Evolutionary conservation across 305 asterid species (phyloP).

Genomic region (Fraxinus ornus): DNA sequence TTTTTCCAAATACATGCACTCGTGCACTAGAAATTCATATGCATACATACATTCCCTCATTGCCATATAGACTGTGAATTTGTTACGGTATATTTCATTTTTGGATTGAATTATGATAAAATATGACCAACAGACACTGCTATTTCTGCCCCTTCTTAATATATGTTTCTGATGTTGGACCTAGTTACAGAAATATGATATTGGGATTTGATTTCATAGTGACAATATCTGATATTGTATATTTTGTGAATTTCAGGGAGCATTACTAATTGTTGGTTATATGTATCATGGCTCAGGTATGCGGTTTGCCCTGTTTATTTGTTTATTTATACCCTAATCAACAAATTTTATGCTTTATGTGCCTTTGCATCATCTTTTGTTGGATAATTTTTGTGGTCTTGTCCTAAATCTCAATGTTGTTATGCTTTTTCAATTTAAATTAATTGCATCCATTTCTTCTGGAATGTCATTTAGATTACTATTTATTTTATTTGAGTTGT

Average conservation of each 20-base stretch:
- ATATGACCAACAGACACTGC: slow-evolving; percentile 11
- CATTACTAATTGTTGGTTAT: slow-evolving; percentile 78
- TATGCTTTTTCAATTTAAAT: not conserved
- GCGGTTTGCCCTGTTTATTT: slow-evolving; percentile 18
- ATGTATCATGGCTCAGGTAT: slow-evolving; percentile 77
- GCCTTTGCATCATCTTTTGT: not conserved
- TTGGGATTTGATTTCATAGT: slow-evolving; percentile 7
- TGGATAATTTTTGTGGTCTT: not conserved
- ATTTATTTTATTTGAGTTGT: not conserved
- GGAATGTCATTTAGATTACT: not conserved
- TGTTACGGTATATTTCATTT: not conserved
- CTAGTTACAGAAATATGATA: slow-evolving; percentile 4
- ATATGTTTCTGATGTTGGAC: not conserved
- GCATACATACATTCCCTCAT: not conserved
- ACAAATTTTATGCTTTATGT: not conserved
- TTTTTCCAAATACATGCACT: not conserved
- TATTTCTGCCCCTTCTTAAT: not conserved
- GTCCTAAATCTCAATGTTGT: not conserved
- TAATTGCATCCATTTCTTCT: not conserved
- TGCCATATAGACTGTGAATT: not conserved
- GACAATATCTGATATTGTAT: slow-evolving; percentile 18
- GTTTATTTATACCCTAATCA: not conserved
- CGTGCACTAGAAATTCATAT: not conserved
- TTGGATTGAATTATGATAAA: not conserved
- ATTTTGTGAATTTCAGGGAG: slow-evolving; percentile 59